These are phyloP conservation scores for Clonostachys sp. DNA, from an alignment of 2,329 filamentous ascomycete species.

Conservation along the genomic window DNA sequence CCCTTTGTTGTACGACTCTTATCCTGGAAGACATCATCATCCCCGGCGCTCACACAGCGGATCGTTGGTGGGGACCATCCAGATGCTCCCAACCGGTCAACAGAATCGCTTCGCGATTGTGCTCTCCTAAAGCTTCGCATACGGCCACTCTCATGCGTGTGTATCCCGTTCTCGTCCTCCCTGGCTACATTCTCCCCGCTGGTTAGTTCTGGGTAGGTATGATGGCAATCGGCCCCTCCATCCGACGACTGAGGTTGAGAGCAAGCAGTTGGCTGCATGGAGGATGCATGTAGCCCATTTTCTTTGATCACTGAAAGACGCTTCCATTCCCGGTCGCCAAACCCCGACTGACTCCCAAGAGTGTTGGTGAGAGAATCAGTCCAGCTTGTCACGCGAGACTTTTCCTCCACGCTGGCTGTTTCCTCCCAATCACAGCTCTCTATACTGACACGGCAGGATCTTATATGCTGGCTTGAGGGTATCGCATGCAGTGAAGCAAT, in stretches of 20 bases:
- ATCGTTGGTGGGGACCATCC: constrained; percentile 20
- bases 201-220: constrained; percentile 60
- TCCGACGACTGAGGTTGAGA: constrained; percentile 9
- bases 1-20: background rate
- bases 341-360: constrained; percentile 33
- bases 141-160: background rate
- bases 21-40: constrained; percentile 24
- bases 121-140: constrained; percentile 1
- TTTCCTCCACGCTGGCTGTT: constrained; percentile 38
- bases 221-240: constrained; percentile 42
- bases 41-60: constrained; percentile 22
- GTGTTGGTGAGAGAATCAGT: constrained; percentile 57
- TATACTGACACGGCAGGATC: constrained; percentile 50
- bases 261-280: constrained; percentile 17
- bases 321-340: constrained; percentile 44
- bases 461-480: constrained; percentile 37
- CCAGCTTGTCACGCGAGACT: constrained; percentile 71
- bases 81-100: constrained; percentile 4
- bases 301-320: constrained; percentile 63
- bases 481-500: constrained; percentile 45
- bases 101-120: constrained; percentile 8
- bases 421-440: constrained; percentile 39
- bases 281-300: constrained; percentile 32
- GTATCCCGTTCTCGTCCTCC: constrained; percentile 9
- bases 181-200: constrained; percentile 33